Evolutionary conservation across 2,329 filamentous ascomycete genomes (phyloP), one percentile per base, ranked within the genome.

Genomic region (Colletotrichum plurivorum): DNA sequence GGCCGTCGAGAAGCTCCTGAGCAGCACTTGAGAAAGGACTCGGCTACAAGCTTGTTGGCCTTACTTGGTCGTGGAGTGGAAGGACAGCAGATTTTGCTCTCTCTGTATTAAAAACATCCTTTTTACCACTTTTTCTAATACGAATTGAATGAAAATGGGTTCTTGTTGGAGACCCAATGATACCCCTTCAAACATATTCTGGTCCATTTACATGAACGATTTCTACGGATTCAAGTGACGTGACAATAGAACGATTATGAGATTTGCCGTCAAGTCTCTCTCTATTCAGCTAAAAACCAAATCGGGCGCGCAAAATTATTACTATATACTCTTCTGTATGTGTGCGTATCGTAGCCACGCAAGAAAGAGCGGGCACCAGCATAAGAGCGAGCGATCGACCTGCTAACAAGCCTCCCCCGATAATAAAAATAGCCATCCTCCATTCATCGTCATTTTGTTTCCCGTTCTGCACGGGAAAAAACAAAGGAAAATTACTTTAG

Each of bases 1-100:
- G 90, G 90, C 89, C 1, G 89, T 92, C 6, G 88, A 91, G 77
- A 91, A 91, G 79, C 81, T 92, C 54, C 77, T 92, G 72, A 87
- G 83, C 74, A 86, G 78, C 74, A 81, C 78, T 67, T 87, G 78
- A 79, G 31, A 79, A 25, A 41, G 45, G 22, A 1, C 25, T 10
- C 2, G 31, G 31, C 31, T 3, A 16, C 2, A 22, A 49, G n/a
- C n/a, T n/a, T n/a, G n/a, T n/a, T n/a, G n/a, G n/a, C 18, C 18
- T 27, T 9, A 22, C 20, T 20, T 4, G 15, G 15, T 53, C 2
- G 31, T 27, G n/a, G 15, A 76, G 71, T 69, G 73, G 70, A 72
- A 72, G 65, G 67, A 61, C 56, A 49, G 39, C 63, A 55, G 27
- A 48, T 5, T 60, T 63, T 39, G 49, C 15, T 58, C 16, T 31